Base-by-base conservation (phyloP, 75 land plant genomes). In the Selaginella moellendorffii region DNA sequence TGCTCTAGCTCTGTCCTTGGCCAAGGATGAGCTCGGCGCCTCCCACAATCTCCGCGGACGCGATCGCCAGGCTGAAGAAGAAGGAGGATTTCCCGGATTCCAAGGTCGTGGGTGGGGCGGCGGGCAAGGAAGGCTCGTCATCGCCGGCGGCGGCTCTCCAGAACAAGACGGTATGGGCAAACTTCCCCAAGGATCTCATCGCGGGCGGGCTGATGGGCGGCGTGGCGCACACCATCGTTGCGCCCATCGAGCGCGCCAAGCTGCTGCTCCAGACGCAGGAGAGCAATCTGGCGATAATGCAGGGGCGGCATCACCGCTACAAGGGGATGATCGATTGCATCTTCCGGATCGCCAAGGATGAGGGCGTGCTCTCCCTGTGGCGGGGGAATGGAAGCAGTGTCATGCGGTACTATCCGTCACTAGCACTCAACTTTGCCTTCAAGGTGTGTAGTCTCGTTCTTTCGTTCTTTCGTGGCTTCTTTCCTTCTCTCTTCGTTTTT, bases 361-460 rank as follows among this genome's bases (percentile, higher is more conserved):
- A 92, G n/a, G 97, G 96, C 24, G 29, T 78, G 31, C 65, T 80
- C 1, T 88, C 97, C 1, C 72, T 92, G 0, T 92, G 97, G 97
- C 68, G 97, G 54, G 97, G 97, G 20, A 92, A 92, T 70, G 86
- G 84, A 2, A 92, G 83, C 70, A 80, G 96, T 68, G 90, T 92
- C 29, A 65, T 92, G 19, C 68, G 97, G 0, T 83, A 92, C 65
- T 92, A 92, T 53, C 97, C 97, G 30, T 92, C 97, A 2, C 84
- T 92, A 21, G 97, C 97, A 24, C 89, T 92, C 76, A 92, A 92
- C 69, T 92, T 92, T 76, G 86, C 97, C 25, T 83, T 91, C 72
- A 92, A 92, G 96, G 97, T 88, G 36, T 14, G 66, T 61, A 24
- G 46, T 5, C 14, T 5, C 46, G 14, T 36, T 5, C 14, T 36